Evolutionary conservation across 2,329 filamentous ascomycete genomes (phyloP), one percentile per base, ranked within the genome.

Genomic region (Elsinoe fawcettii): DNA sequence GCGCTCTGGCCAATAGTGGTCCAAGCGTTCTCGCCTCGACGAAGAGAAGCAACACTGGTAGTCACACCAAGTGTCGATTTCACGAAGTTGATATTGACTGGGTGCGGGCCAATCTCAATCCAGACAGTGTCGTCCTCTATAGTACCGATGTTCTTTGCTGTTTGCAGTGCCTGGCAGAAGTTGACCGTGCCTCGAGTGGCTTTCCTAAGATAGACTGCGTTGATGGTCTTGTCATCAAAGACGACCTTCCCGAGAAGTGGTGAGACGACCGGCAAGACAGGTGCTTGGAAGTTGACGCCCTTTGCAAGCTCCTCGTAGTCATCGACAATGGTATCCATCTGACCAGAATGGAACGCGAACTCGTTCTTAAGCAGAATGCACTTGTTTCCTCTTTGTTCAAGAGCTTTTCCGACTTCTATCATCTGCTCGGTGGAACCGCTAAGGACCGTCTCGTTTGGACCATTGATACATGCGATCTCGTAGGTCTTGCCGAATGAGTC

Each of bases 371-470:
- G 74, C 65, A 78, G 79, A 12, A 77, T 82, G 59, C 77, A 78
- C 69, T 84, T 85, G 83, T 78, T 1, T 80, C 80, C 57, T 76
- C 73, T 5, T 70, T 68, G 12, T 74, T 68, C 2, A 86, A 74
- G 27, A 74, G 56, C 77, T 78, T 14, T 30, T 1, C 60, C 58
- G 8, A 49, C 14, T 2, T 32, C 51, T 1, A 54, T 51, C 3
- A 66, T 59, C 11, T 63, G 14, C 5, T 32, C 58, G 2, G 23
- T 56, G 2, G 60, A 41, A n/a, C 80, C 81, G 60, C 81, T 82
- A n/a, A 93, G 75, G 1, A 93, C 89, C 8, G 84, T 90, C 67
- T 90, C 87, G 53, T 82, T 76, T 0, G 85, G 83, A 0, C 85
- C 83, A 63, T 95, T 95, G 67, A 90, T 80, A 73, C 89, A 93